These are phyloP conservation scores for Trichomonas tenax DNA, from an alignment of 208 protist species.

Conservation along the genomic window DNA sequence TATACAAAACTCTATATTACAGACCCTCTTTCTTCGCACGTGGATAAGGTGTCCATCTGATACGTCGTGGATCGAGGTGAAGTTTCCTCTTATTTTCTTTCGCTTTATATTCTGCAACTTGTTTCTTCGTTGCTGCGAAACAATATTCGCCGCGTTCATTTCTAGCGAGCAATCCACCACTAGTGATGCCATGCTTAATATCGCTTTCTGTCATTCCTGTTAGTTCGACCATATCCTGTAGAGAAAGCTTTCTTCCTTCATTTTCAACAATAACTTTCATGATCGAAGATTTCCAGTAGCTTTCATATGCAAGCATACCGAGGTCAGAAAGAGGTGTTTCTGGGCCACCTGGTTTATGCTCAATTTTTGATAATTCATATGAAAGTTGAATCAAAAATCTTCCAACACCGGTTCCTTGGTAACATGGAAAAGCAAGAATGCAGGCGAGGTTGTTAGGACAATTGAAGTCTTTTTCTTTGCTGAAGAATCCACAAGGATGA, in stretches of 20 bases:
- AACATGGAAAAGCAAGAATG: constrained; percentile 91
- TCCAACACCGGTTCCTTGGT: constrained; percentile 82
- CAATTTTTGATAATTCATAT: constrained; percentile 88
- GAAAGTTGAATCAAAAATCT: constrained; percentile 89
- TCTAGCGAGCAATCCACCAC: neutral
- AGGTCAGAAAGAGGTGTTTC: constrained; percentile 96
- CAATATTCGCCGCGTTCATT: neutral
- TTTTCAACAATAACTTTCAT: neutral
- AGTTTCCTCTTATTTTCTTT: neutral
- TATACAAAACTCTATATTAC: neutral
- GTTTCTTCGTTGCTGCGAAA: neutral
- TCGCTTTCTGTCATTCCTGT: neutral
- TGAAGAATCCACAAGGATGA: constrained; percentile 93
- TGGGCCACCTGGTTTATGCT: constrained; percentile 75
- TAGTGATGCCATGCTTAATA: neutral
- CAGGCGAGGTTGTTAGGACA: constrained; percentile 51
- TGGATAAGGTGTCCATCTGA: neutral
- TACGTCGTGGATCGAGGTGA: neutral
- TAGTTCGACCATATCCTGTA: neutral
- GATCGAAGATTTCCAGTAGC: constrained; percentile 35
- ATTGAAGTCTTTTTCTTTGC: constrained; percentile 49
- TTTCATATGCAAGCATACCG: constrained; percentile 49
- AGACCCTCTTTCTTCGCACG: neutral
- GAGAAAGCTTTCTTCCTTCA: neutral
- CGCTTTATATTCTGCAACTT: neutral